Percentiles rank a stretch among this genome's conserved stretches.
These are phyloP conservation scores for Leccinum pallidistipes DNA, from an alignment of 1,284 basidiomycete genomes.

Conservation along the genomic window DNA sequence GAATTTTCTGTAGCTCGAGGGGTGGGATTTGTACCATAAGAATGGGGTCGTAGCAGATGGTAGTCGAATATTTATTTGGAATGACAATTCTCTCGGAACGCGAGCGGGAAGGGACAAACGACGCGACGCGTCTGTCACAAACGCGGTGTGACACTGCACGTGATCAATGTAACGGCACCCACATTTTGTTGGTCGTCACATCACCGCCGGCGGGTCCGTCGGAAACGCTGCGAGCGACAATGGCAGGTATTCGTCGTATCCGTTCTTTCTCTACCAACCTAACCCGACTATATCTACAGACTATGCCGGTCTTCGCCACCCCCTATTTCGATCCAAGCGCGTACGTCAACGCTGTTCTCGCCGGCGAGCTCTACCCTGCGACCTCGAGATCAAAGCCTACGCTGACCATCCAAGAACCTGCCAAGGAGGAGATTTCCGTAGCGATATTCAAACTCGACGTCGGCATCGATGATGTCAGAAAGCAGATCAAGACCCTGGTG, in stretches of 20 bases:
- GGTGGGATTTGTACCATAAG: slow-evolving; percentile 27
- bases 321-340: slow-evolving; percentile 81
- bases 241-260: slow-evolving; percentile 26
- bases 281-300: slow-evolving; percentile 38
- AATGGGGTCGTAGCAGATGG: slow-evolving; percentile 7
- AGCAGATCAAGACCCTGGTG: slow-evolving; percentile 83
- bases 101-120: not conserved
- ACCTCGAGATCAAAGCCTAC: slow-evolving; percentile 34
- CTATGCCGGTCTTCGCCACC: slow-evolving; percentile 63
- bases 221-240: slow-evolving; percentile 3
- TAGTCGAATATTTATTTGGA: slow-evolving; percentile 24
- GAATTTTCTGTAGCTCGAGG: not conserved
- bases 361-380: slow-evolving; percentile 69
- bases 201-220: not conserved
- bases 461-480: slow-evolving; percentile 86
- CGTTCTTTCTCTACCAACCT: not conserved
- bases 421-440: slow-evolving; percentile 83
- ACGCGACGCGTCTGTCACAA: slow-evolving; percentile 32
- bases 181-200: slow-evolving; percentile 6
- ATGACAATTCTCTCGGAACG: slow-evolving; percentile 5
- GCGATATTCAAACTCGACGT: slow-evolving; percentile 82
- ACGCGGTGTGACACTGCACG: slow-evolving; percentile 35
- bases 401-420: slow-evolving; percentile 49
- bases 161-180: slow-evolving; percentile 28
- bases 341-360: slow-evolving; percentile 85